Conservation (phyloP, 164 flowering plant genomes). For the Aristolochia californica region DNA sequence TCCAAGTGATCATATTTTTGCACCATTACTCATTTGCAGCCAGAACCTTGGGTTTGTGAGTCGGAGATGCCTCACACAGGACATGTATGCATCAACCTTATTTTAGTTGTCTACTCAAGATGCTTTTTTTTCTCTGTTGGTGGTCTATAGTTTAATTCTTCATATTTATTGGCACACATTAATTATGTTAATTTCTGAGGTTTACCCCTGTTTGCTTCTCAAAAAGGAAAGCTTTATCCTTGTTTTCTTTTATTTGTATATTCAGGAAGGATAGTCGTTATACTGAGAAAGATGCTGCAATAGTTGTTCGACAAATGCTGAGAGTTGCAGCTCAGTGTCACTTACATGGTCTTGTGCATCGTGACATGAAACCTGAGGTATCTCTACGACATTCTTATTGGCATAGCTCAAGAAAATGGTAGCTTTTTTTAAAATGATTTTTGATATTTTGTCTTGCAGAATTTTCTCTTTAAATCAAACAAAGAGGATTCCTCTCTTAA, state of each 20-base stretch:
- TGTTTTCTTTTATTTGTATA: conserved; percentile 5
- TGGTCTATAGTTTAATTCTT: no score
- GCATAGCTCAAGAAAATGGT: neutral
- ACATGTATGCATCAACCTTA: no score
- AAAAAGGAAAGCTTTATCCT: neutral
- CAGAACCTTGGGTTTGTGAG: no score
- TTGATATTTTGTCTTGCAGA: conserved; percentile 36
- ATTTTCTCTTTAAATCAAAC: conserved; percentile 89
- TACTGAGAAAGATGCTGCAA: conserved; percentile 92
- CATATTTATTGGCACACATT: no score
- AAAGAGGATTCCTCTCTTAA: conserved; percentile 61
- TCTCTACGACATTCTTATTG: conserved; percentile 2
- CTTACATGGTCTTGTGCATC: conserved; percentile 91
- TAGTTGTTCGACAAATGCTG: conserved; percentile 92
- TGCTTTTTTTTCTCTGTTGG: no score
- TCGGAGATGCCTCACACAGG: no score
- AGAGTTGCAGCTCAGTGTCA: conserved; percentile 98
- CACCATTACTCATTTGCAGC: no score
- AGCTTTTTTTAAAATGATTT: neutral
- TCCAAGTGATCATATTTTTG: no score
- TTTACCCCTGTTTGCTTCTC: no score
- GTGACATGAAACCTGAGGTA: conserved; percentile 99
- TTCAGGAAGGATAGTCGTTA: conserved; percentile 92
- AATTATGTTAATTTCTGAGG: no score
- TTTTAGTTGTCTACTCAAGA: no score